Conservation (phyloP, 768 basidiomycete species). For the Auricularia cornea region DNA sequence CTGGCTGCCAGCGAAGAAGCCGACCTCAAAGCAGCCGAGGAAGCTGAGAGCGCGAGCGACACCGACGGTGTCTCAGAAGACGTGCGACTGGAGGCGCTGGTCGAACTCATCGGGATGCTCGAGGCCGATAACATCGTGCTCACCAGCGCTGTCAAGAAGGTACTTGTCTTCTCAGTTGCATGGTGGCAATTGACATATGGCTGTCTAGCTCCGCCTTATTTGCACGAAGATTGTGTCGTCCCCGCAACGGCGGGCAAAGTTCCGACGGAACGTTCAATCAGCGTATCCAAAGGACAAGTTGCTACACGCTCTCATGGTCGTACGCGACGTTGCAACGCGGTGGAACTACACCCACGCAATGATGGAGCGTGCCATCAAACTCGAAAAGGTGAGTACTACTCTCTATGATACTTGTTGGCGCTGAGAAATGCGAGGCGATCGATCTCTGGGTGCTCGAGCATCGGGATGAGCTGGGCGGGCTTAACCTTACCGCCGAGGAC, state of each 20-base stretch:
- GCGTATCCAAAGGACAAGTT: conserved; percentile 6
- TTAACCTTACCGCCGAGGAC: conserved; percentile 11
- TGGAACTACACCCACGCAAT: conserved; percentile 32
- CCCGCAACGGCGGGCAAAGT: conserved; percentile 20
- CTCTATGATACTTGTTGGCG: background rate
- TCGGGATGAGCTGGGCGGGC: conserved; percentile 1
- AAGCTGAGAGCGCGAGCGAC: conserved; percentile 21
- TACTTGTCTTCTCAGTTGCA: background rate
- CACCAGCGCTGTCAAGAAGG: conserved; percentile 11
- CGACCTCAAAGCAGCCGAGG: background rate
- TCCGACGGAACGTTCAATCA: conserved; percentile 12
- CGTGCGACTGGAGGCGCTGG: background rate
- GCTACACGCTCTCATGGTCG: conserved; percentile 18
- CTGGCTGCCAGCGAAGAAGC: conserved; percentile 9
- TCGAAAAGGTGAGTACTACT: conserved; percentile 17
- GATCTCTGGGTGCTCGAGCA: conserved; percentile 23
- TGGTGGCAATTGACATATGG: background rate
- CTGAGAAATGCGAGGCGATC: conserved; percentile 19
- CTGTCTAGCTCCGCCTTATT: conserved; percentile 21
- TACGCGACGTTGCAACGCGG: conserved; percentile 25
- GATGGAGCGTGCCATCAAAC: conserved; percentile 19
- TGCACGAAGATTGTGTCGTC: conserved; percentile 25
- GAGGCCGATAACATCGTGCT: background rate
- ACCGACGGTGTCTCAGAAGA: conserved; percentile 15
- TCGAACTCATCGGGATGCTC: background rate